A percentile compares a stretch with the other conserved stretches of the same genome.
These are phyloP conservation scores for Talaromyces ruber DNA, from an alignment of 495 filamentous ascomycete species.

Conservation along the genomic window DNA sequence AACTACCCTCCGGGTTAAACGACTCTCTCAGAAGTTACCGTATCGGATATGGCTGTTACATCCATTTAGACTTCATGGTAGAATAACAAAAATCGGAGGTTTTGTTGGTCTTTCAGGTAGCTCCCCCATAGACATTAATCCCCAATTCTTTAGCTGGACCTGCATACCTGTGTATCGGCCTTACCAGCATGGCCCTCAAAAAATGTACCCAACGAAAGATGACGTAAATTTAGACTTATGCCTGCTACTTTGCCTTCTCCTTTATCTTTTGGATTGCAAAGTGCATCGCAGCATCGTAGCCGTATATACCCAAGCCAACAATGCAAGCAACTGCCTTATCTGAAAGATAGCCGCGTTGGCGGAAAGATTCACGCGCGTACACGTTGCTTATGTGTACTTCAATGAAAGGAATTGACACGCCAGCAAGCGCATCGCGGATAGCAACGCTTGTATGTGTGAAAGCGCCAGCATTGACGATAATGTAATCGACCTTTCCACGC, in stretches of 20 bases:
- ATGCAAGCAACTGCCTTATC: conserved; percentile 64
- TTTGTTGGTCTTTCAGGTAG: background rate
- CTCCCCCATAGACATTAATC: background rate
- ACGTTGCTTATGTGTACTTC: conserved; percentile 66
- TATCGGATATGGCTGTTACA: background rate
- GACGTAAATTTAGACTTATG: background rate
- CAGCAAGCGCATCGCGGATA: conserved; percentile 57
- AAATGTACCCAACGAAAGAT: background rate
- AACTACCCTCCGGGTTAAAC: background rate
- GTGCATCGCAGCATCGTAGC: conserved; percentile 62
- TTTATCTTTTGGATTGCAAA: conserved; percentile 43
- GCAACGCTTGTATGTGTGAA: conserved; percentile 63
- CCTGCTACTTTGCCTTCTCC: background rate
- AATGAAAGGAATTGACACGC: conserved; percentile 57
- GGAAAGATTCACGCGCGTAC: conserved; percentile 53
- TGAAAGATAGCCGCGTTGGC: conserved; percentile 57
- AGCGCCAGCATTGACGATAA: conserved; percentile 64
- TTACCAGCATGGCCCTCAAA: background rate
- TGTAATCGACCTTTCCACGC: conserved; percentile 41
- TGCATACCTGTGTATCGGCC: background rate
- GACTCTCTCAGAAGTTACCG: background rate
- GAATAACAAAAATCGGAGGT: background rate
- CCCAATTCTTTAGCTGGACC: background rate
- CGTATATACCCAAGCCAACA: conserved; percentile 57
- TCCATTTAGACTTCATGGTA: background rate